Evolutionary conservation across 805 yeast species (phyloP).

Genomic region (Yamadazyma scolyti): DNA sequence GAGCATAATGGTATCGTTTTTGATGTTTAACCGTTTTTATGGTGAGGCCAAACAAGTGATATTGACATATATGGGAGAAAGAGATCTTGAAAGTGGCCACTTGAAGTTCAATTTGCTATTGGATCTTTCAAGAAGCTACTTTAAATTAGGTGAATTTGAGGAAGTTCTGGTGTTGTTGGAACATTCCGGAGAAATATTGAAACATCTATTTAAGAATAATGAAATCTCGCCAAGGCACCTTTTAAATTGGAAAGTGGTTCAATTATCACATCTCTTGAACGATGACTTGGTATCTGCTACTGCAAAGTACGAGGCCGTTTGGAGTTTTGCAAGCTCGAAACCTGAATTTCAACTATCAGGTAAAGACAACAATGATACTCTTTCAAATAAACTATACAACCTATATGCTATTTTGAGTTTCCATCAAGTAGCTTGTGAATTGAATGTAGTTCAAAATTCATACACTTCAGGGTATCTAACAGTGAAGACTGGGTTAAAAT

Average conservation of each 20-base stretch:
- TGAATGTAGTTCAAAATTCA: conserved; percentile 16
- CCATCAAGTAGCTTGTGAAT: conserved; percentile 25
- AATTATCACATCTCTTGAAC: conserved; percentile 23
- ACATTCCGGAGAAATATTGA: conserved; percentile 2
- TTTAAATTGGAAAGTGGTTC: conserved; percentile 24
- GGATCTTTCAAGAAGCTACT: conserved; percentile 1
- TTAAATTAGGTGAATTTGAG: conserved; percentile 1
- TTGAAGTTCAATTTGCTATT: conserved; percentile 22
- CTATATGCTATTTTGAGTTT: conserved; percentile 31
- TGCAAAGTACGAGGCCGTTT: conserved; percentile 20
- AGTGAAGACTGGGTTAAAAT: conserved; percentile 46
- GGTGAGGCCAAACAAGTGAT: too few species aligned
- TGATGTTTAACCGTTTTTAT: too few species aligned
- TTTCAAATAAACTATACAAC: conserved; percentile 20
- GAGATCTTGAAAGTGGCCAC: conserved; percentile 20
- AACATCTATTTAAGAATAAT: background rate
- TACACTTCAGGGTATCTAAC: conserved; percentile 31
- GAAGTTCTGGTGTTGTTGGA: conserved; percentile 1
- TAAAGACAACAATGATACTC: background rate
- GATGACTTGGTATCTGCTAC: conserved; percentile 17
- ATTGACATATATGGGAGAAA: conserved; percentile 22
- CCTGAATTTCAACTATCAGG: conserved; percentile 21
- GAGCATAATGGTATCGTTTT: too few species aligned
- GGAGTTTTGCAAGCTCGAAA: conserved; percentile 19
- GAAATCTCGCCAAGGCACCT: conserved; percentile 9